Evolutionary conservation across 371 early-diverging fungal genomes (phyloP), one percentile per base, ranked within the genome.

Genomic region (Actinomortierella wolfii): DNA sequence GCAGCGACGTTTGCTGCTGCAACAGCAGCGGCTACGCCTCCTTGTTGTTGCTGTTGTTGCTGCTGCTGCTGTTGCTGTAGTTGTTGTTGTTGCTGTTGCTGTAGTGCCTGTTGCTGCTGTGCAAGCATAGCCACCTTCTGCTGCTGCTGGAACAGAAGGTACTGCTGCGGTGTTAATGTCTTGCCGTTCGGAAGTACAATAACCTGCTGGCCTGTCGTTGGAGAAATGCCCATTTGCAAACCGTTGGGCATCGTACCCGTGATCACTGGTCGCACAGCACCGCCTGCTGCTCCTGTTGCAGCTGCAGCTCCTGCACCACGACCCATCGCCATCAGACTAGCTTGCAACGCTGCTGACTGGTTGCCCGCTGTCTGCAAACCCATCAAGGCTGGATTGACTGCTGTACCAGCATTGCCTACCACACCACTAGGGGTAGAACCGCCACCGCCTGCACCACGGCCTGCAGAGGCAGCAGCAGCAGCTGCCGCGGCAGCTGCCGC

Each of bases 141-240:
- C 17, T 57, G 57, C 39, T 52, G 46, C 42, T 48, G 47, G 34
- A 50, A 29, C 43, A 60, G 60, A 14, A 60, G 51, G 42, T 57
- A 57, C 24, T 67, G 67, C 20, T 53, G 50, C 8, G 58, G 44
- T 0, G 69, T 60, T 21, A 64, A 55, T 46, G 59, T 42, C 18
- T 47, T 25, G 18, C 69, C 69, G n/a, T 59, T 63, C 23, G 68
- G 63, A 34, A 68, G 23, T 21, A 62, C 42, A 23, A 59, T 51
- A 39, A 68, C 56, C 20, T 63, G 68, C 24, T 68, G 63, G 4
- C 68, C 63, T 13, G 60, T 59, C 52, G 53, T 49, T 7, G 67
- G 62, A 9, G 61, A 58, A 20, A 62, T 51, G 3, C 54, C 56
- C n/a, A 68, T 13, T 8, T 50, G 42, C 7, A 62, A 14, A 1